Conservation (phyloP, 176 grass and related monocot species). For the Pontederia crassipes region DNA sequence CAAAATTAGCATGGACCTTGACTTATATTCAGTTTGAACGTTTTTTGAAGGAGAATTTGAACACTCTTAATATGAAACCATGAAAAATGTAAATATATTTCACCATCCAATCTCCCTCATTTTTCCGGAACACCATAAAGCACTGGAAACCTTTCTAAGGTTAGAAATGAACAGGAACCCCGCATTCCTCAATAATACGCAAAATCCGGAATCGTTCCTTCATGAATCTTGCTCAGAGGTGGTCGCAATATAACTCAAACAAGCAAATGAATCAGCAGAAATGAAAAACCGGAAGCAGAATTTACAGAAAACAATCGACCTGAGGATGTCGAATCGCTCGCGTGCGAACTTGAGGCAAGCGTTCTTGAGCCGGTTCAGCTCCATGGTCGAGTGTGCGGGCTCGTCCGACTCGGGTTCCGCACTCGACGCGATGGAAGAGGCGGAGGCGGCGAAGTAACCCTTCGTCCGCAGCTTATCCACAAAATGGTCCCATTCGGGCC, state of each 20-base stretch:
- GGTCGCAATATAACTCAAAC: background rate
- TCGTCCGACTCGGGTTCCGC: background rate
- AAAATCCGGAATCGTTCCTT: too few relatives aligned
- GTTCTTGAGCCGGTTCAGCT: conserved; percentile 68
- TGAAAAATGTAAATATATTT: too few relatives aligned
- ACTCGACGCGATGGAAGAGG: background rate
- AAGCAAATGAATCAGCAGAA: background rate
- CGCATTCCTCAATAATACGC: too few relatives aligned
- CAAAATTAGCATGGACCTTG: too few relatives aligned
- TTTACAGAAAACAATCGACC: conserved; percentile 1
- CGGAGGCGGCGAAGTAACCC: conserved; percentile 53
- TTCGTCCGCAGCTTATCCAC: conserved; percentile 60
- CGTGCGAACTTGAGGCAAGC: conserved; percentile 86
- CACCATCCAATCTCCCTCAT: too few relatives aligned
- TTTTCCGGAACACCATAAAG: too few relatives aligned
- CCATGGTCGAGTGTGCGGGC: conserved; percentile 13
- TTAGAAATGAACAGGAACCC: too few relatives aligned
- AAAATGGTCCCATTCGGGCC: conserved; percentile 81
- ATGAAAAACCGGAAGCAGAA: background rate
- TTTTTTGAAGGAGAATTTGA: too few relatives aligned
- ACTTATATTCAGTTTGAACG: too few relatives aligned
- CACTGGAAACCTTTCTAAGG: too few relatives aligned
- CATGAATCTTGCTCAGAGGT: too few relatives aligned
- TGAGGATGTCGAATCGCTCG: conserved; percentile 72
- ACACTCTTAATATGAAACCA: too few relatives aligned